phyloP scores from a whole-genome alignment of 1,284 basidiomycete species.

The Malassezia pachydermatis region DNA sequence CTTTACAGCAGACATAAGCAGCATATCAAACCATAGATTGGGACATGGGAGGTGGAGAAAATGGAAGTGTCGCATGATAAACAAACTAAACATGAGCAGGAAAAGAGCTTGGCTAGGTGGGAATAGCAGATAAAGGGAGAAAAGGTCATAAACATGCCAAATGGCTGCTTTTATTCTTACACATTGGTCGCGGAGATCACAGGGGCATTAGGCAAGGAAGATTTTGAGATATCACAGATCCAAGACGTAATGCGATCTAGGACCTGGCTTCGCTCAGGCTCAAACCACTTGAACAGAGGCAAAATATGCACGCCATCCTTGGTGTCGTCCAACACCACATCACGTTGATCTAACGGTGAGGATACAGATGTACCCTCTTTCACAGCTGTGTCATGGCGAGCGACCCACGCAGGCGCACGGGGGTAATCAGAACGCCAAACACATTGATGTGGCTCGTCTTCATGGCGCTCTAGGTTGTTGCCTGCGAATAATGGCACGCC shows the following conservation, averaged over 20 bases:
- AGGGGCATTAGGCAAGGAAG: too few relatives aligned
- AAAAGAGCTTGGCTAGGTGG: too few relatives aligned
- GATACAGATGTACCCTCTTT: background rate
- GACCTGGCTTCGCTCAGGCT: conserved; percentile 29
- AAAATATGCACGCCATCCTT: conserved; percentile 39
- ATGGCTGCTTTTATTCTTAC: too few relatives aligned
- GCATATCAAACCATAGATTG: too few relatives aligned
- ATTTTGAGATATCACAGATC: conserved; percentile 18
- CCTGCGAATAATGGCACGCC: conserved; percentile 28
- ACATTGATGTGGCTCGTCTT: conserved; percentile 22
- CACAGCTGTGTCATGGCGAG: background rate
- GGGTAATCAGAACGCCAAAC: conserved; percentile 27
- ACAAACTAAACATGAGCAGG: too few relatives aligned
- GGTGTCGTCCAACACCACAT: conserved; percentile 37
- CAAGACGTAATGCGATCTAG: conserved; percentile 34
- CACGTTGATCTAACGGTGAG: conserved; percentile 21
- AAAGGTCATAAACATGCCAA: too few relatives aligned
- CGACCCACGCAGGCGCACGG: conserved; percentile 11
- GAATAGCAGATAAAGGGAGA: too few relatives aligned
- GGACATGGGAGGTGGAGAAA: too few relatives aligned
- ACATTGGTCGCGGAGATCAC: too few relatives aligned
- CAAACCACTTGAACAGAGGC: conserved; percentile 40
- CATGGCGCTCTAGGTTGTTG: conserved; percentile 15
- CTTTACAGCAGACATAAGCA: too few relatives aligned
- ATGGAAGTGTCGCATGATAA: too few relatives aligned